A percentile compares a stretch with the other conserved stretches of the same genome.
These are phyloP conservation scores for Acorus calamus DNA, from an alignment of 106 monocot species.

Conservation along the genomic window DNA sequence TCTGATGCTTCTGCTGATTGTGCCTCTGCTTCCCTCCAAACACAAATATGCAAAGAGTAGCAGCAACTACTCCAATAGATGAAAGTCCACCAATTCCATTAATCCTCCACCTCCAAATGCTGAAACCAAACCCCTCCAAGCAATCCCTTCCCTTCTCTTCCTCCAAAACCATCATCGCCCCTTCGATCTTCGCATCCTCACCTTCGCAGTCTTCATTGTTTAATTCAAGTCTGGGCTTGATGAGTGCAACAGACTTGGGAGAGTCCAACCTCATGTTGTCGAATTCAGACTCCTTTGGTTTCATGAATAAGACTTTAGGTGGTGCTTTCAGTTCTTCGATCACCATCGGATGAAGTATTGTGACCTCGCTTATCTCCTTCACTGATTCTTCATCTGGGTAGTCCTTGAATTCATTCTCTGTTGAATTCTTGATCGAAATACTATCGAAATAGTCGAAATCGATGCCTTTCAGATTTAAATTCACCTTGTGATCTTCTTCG, in stretches of 20 bases:
- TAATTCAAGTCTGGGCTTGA: not conserved
- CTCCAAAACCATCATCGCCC: not conserved
- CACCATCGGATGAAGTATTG: conserved; percentile 13
- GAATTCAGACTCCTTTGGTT: conserved; percentile 20
- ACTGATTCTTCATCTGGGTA: not conserved
- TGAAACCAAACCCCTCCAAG: conserved; percentile 21
- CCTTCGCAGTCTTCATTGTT: not conserved
- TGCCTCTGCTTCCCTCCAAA: conserved; percentile 22
- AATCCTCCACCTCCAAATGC: conserved; percentile 33
- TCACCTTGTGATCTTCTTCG: conserved; percentile 3
- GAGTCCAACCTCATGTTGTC: conserved; percentile 24
- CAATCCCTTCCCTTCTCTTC: conserved; percentile 4
- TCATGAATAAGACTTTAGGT: conserved; percentile 19
- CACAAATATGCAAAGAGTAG: conserved; percentile 46
- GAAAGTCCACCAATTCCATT: conserved; percentile 38
- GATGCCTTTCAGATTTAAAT: too few relatives aligned
- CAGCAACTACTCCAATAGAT: conserved; percentile 50
- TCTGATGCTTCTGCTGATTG: conserved; percentile 28
- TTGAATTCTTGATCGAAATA: too few relatives aligned
- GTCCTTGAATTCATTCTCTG: not conserved
- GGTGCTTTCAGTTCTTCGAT: not conserved
- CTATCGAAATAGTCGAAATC: not conserved
- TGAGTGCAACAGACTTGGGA: conserved; percentile 6
- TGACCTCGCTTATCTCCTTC: conserved; percentile 22
- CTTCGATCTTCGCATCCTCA: not conserved